These are phyloP conservation scores for Zymoseptoria tritici DNA, from an alignment of 2,329 filamentous ascomycete species.

Conservation along the genomic window DNA sequence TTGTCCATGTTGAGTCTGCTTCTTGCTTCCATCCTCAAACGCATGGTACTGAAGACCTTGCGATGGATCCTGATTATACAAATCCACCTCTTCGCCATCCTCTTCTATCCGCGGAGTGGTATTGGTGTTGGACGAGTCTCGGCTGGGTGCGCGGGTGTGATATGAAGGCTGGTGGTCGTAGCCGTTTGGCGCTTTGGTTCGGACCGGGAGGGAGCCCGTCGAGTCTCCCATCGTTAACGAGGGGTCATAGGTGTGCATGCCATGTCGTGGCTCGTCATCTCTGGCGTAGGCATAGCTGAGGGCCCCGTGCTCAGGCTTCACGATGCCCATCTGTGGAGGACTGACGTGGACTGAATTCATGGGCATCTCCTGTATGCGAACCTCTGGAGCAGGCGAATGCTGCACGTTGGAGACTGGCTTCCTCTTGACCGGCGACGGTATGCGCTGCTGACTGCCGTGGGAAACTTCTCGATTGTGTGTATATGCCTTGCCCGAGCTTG, in stretches of 20 bases:
- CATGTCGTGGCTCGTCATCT: conserved; percentile 14
- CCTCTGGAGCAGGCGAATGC: conserved; percentile 13
- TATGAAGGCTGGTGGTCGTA: conserved; percentile 8
- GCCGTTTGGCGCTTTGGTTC: conserved; percentile 10
- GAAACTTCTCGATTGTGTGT: conserved; percentile 10
- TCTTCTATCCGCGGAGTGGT: conserved; percentile 21
- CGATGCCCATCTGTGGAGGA: conserved; percentile 22
- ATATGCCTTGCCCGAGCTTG: conserved; percentile 4
- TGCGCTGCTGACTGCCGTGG: conserved; percentile 11
- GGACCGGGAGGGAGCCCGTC: conserved; percentile 14
- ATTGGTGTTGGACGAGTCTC: conserved; percentile 14
- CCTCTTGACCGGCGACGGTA: conserved; percentile 9
- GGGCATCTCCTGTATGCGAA: conserved; percentile 28
- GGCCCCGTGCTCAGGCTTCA: conserved; percentile 24
- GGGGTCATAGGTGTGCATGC: conserved; percentile 21
- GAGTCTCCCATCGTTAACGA: conserved; percentile 9
- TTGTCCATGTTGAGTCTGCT: conserved; percentile 13
- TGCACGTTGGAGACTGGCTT: conserved; percentile 7
- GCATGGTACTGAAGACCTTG: conserved; percentile 42
- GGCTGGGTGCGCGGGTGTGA: conserved; percentile 8
- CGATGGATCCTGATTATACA: conserved; percentile 3
- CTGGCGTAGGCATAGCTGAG: conserved; percentile 13
- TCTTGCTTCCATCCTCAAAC: conserved; percentile 32
- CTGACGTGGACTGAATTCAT: conserved; percentile 29
- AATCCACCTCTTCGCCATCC: conserved; percentile 16